A percentile compares a stretch with the other conserved stretches of the same genome.
These are phyloP conservation scores for Fusarium musae DNA, from an alignment of 2,329 filamentous ascomycete genomes.

Conservation along the genomic window DNA sequence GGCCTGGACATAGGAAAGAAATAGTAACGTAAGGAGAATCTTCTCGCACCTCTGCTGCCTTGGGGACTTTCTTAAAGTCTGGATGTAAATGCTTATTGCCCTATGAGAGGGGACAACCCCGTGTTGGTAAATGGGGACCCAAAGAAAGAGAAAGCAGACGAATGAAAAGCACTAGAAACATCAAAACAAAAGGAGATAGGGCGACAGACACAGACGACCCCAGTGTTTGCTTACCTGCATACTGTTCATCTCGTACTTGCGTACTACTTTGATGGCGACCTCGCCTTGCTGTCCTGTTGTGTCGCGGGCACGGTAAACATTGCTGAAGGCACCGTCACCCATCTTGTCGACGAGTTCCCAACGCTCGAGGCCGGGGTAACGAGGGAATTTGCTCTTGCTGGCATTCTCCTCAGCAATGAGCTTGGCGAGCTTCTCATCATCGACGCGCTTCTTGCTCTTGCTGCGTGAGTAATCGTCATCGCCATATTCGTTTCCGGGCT, in stretches of 20 bases:
- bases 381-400: slow-evolving; percentile 84
- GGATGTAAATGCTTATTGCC: slow-evolving; percentile 93
- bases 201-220: slow-evolving; percentile 39
- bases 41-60: slow-evolving; percentile 94
- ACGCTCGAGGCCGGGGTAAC: slow-evolving; percentile 60
- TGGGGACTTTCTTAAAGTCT: slow-evolving; percentile 93
- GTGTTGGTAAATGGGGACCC: slow-evolving; percentile 64
- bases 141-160: slow-evolving; percentile 32
- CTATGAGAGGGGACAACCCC: slow-evolving; percentile 65
- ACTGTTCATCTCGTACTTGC: slow-evolving; percentile 99
- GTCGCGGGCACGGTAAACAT: slow-evolving; percentile 92
- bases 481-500: slow-evolving; percentile 70
- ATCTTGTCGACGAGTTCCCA: slow-evolving; percentile 95
- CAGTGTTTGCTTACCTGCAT: slow-evolving; percentile 83
- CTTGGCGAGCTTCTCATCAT: slow-evolving; percentile 80
- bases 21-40: slow-evolving; percentile 50
- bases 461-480: slow-evolving; percentile 64
- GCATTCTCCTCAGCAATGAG: slow-evolving; percentile 93
- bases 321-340: slow-evolving; percentile 99
- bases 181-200: slow-evolving; percentile 39
- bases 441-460: slow-evolving; percentile 53
- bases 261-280: slow-evolving; percentile 97
- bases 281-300: slow-evolving; percentile 75
- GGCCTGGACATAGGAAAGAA: slow-evolving; percentile 7
- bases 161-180: slow-evolving; percentile 5